These are phyloP conservation scores for Aspergillus coremiiformis DNA, from an alignment of 495 filamentous ascomycete species.

Conservation along the genomic window DNA sequence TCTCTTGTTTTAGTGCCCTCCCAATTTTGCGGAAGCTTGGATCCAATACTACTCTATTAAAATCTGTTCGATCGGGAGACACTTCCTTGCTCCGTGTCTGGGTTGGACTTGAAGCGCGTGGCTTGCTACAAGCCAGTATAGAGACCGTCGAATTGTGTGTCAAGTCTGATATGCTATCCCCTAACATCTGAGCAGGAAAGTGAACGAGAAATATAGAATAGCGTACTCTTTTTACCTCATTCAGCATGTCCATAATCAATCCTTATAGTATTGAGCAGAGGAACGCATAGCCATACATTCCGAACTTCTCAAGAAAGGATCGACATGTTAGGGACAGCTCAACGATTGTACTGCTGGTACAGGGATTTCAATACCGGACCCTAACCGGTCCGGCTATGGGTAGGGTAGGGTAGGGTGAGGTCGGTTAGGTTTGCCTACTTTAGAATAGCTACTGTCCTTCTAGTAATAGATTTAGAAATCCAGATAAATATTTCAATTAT, in stretches of 20 bases:
- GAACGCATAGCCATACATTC: too few species aligned
- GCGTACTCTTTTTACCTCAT: background rate
- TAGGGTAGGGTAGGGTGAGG: too few species aligned
- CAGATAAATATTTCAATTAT: too few species aligned
- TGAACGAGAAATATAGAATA: background rate
- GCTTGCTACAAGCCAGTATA: conserved; percentile 77
- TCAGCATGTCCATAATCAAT: background rate
- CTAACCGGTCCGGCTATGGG: too few species aligned
- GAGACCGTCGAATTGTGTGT: conserved; percentile 83
- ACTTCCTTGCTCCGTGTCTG: conserved; percentile 92
- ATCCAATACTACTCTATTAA: conserved; percentile 46
- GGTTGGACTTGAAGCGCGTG: conserved; percentile 83
- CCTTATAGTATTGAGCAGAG: background rate
- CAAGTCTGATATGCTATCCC: conserved; percentile 73
- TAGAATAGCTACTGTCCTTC: too few species aligned
- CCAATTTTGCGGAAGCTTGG: conserved; percentile 89
- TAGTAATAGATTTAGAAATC: too few species aligned
- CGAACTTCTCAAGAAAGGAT: background rate
- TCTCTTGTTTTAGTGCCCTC: conserved; percentile 55
- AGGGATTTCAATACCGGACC: too few species aligned
- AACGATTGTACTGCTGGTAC: too few species aligned
- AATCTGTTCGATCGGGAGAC: conserved; percentile 57
- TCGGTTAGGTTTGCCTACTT: too few species aligned
- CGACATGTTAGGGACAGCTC: background rate
- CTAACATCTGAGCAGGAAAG: conserved; percentile 57